Conservation (phyloP, 768 basidiomycete species). For the Trametes elegans region DNA sequence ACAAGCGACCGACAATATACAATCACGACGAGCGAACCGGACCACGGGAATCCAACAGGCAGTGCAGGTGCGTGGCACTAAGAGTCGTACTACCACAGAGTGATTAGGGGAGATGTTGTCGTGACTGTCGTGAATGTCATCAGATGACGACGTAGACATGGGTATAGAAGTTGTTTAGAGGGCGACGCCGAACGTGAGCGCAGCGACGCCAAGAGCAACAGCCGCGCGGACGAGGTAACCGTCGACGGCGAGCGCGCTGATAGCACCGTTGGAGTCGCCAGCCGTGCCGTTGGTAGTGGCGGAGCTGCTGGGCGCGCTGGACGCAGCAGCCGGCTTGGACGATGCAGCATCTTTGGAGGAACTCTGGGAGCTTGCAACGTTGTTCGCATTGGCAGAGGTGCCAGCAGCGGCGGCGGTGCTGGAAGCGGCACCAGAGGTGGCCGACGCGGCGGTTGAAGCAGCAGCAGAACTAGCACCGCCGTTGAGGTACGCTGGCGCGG, state of each 20-base stretch:
- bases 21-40: no score
- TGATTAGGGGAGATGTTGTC: no score
- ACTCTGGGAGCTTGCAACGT: slow-evolving; percentile 1
- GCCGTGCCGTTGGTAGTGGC: background rate
- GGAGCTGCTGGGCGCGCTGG: background rate
- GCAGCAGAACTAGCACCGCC: slow-evolving; percentile 6
- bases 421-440: background rate
- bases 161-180: slow-evolving; percentile 18
- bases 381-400: no score
- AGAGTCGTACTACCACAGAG: no score
- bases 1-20: no score
- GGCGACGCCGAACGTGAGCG: slow-evolving; percentile 23
- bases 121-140: no score
- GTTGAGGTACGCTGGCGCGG: slow-evolving; percentile 23
- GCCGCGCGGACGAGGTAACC: slow-evolving; percentile 19
- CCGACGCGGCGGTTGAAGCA: background rate
- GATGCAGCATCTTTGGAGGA: background rate
- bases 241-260: slow-evolving; percentile 15
- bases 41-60: no score
- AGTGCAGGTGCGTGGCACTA: no score
- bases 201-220: slow-evolving; percentile 23
- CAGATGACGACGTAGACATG: background rate
- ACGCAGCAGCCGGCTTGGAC: background rate
- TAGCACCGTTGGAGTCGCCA: slow-evolving; percentile 11
- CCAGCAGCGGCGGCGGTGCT: background rate